Evolutionary conservation across 176 grass and related monocot genomes (phyloP).

Genomic region (Hordeum marinum): DNA sequence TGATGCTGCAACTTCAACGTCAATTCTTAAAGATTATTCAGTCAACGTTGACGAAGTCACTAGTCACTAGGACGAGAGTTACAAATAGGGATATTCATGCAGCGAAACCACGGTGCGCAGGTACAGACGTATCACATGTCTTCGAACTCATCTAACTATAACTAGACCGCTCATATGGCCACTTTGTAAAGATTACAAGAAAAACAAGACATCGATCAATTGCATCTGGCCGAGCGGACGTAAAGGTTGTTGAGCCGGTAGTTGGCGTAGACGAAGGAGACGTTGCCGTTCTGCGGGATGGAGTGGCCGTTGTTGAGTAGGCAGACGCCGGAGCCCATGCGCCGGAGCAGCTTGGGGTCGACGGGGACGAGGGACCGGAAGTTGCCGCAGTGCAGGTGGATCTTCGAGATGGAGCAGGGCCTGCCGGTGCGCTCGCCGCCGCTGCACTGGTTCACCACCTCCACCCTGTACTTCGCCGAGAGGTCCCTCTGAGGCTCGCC

Average conservation of each 20-base stretch:
- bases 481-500: neutral
- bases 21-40: too few relatives aligned
- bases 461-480: neutral
- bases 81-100: too few relatives aligned
- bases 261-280: conserved; percentile 5
- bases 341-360: neutral
- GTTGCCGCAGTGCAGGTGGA: neutral
- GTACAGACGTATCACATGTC: too few relatives aligned
- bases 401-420: neutral
- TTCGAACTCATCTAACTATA: too few relatives aligned
- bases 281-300: neutral
- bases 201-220: neutral
- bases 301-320: conserved; percentile 10
- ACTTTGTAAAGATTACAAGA: neutral
- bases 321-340: neutral
- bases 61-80: too few relatives aligned
- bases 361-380: neutral
- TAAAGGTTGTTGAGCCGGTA: neutral
- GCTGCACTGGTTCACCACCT: neutral
- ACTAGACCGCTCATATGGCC: too few relatives aligned
- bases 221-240: neutral
- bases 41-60: too few relatives aligned
- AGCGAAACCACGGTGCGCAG: too few relatives aligned
- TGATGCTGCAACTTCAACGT: too few relatives aligned
- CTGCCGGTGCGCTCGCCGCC: neutral